Base-by-base conservation (phyloP, 2,329 filamentous ascomycete genomes). In the Xylogone sp. region DNA sequence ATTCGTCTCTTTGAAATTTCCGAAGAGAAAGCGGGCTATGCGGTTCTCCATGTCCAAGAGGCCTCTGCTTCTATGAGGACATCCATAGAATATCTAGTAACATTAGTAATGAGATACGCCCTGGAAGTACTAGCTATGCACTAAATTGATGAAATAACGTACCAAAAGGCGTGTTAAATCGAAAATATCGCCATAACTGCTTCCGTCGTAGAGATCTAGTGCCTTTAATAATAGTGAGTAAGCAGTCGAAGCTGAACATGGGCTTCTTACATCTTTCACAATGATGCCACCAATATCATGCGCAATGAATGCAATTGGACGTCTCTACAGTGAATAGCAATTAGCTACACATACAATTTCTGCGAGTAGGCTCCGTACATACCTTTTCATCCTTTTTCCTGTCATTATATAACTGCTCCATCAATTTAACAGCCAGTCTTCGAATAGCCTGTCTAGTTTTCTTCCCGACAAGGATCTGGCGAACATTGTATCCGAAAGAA, bases 231-330 rank as follows among this genome's bases (percentile, higher is more conserved):
- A 39, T 16, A 27, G 34, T 39, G 34, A 39, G 34, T 39, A 39
- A 39, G 13, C 4, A 18, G 10, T 16, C n/a, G n/a, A 39, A 5
- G 5, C n/a, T 18, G 10, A 7, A 16, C 13, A 18, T 9, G n/a
- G n/a, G 34, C 13, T 39, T 18, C 43, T 27, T 34, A 55, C 55
- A 43, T 54, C 50, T 51, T 57, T 57, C 6, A 57, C 48, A 18
- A 57, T 57, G 2, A 51, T 51, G 2, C 55, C 53, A 8, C 55
- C 48, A 18, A 57, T 43, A 49, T 55, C 53, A 48, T 55, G 50
- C 3, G 50, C 42, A 31, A 55, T 34, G 21, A 57, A 57, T 10
- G 51, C 42, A 19, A 56, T 34, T 7, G 53, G 52, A 7, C 48
- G 34, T 39, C 34, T 39, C 34, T 39, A 39, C n/a, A n/a, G n/a